phyloP scores from a whole-genome alignment of 2,329 filamentous ascomycete genomes.

The Aspergillus neoniger region DNA sequence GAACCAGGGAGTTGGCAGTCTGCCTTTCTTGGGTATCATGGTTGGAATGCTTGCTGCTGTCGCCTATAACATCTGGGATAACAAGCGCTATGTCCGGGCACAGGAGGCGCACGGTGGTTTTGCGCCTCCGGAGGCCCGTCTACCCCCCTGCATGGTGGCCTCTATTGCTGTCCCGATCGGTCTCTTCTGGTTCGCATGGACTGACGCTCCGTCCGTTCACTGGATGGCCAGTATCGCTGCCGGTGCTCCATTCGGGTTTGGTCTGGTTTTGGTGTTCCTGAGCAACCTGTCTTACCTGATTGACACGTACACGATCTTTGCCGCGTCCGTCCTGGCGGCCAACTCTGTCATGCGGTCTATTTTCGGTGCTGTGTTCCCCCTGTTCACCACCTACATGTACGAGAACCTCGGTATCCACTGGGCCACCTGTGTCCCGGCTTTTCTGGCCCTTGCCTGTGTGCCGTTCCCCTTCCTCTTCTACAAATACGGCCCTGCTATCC shows the following conservation, averaged over 20 bases:
- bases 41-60: slow-evolving; percentile 44
- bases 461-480: slow-evolving; percentile 50
- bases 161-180: slow-evolving; percentile 57
- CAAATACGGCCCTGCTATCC: slow-evolving; percentile 43
- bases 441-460: slow-evolving; percentile 48
- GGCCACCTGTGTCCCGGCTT: slow-evolving; percentile 50
- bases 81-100: slow-evolving; percentile 44
- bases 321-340: slow-evolving; percentile 46
- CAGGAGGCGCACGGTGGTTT: slow-evolving; percentile 54
- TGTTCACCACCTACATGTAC: slow-evolving; percentile 52
- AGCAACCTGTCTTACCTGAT: slow-evolving; percentile 47
- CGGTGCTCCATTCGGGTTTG: slow-evolving; percentile 45
- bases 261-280: slow-evolving; percentile 46
- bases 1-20: slow-evolving; percentile 49
- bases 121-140: slow-evolving; percentile 61
- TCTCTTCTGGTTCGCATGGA: slow-evolving; percentile 64
- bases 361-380: slow-evolving; percentile 51
- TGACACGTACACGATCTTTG: slow-evolving; percentile 48
- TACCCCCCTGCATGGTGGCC: slow-evolving; percentile 53
- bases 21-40: slow-evolving; percentile 54
- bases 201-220: slow-evolving; percentile 49
- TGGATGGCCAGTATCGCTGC: slow-evolving; percentile 43
- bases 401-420: slow-evolving; percentile 49
- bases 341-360: slow-evolving; percentile 50
- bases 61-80: slow-evolving; percentile 45